phyloP scores from a whole-genome alignment of 352 stramenopile genomes.

The Aphanomyces cochlioides region DNA sequence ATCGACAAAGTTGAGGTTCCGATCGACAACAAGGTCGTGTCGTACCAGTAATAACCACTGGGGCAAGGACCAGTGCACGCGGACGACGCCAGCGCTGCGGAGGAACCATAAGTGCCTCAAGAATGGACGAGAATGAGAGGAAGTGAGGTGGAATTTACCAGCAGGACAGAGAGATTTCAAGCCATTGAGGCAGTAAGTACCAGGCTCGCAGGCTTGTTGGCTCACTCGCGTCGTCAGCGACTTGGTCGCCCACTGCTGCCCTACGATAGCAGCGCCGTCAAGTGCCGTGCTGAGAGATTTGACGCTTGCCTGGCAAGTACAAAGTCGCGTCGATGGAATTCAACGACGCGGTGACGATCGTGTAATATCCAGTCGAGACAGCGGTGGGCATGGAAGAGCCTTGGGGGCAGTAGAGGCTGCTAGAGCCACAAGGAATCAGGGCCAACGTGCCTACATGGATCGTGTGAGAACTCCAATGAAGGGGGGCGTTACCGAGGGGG shows the following conservation, averaged over 20 bases:
- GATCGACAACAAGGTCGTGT: conserved; percentile 1
- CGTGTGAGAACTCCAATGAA: background rate
- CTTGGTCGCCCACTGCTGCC: background rate
- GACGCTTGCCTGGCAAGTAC: conserved; percentile 10
- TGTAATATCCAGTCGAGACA: conserved; percentile 52
- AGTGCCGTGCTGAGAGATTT: background rate
- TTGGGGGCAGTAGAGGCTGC: conserved; percentile 45
- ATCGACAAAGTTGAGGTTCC: background rate
- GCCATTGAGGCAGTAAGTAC: conserved; percentile 51
- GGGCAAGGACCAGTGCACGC: conserved; percentile 56
- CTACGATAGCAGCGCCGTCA: conserved; percentile 1
- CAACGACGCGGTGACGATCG: conserved; percentile 34
- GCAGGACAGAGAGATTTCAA: conserved; percentile 47
- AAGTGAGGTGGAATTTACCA: background rate
- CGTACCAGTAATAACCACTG: conserved; percentile 61
- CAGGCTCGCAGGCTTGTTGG: conserved; percentile 51
- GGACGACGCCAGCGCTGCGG: conserved; percentile 39
- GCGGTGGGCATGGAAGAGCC: conserved; percentile 44
- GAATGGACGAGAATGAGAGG: background rate
- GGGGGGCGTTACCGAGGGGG: conserved; percentile 32
- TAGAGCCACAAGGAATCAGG: conserved; percentile 40
- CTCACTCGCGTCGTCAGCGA: conserved; percentile 40
- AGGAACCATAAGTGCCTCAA: conserved; percentile 45
- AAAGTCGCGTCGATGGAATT: background rate
- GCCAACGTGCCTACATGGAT: conserved; percentile 26